Evolutionary conservation across 148 eudicot species (phyloP).

Genomic region (Rhododendron molle): DNA sequence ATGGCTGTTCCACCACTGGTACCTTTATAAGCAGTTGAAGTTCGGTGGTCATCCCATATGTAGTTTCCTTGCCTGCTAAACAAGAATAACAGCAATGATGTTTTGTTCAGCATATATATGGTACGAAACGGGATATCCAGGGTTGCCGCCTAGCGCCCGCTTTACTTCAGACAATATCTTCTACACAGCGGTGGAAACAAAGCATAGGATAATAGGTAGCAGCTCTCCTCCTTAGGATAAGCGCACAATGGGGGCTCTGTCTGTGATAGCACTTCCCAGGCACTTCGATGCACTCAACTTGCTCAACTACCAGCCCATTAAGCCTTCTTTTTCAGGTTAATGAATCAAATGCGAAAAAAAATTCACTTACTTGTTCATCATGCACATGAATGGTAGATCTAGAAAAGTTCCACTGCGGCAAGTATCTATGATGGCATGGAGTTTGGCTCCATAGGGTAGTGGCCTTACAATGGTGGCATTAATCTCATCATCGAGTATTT

Average conservation of each 20-base stretch:
- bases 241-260: no score
- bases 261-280: no score
- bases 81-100: background rate
- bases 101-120: background rate
- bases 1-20: slow-evolving; percentile 35
- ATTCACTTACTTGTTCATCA: slow-evolving; percentile 20
- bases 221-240: no score
- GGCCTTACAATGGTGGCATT: slow-evolving; percentile 38
- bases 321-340: background rate
- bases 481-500: slow-evolving; percentile 36
- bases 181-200: background rate
- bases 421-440: slow-evolving; percentile 40
- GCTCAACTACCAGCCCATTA: background rate
- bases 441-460: slow-evolving; percentile 32
- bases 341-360: background rate
- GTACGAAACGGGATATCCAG: background rate
- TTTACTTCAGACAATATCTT: background rate
- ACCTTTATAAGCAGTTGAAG: slow-evolving; percentile 22
- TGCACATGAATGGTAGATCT: slow-evolving; percentile 36
- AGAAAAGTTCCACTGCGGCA: slow-evolving; percentile 44
- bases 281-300: no score
- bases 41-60: slow-evolving; percentile 16
- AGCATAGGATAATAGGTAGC: no score
- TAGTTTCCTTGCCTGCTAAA: slow-evolving; percentile 22
- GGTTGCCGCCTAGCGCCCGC: background rate